These are phyloP conservation scores for Fusarium buharicum DNA, from an alignment of 2,329 filamentous ascomycete species.

Conservation along the genomic window DNA sequence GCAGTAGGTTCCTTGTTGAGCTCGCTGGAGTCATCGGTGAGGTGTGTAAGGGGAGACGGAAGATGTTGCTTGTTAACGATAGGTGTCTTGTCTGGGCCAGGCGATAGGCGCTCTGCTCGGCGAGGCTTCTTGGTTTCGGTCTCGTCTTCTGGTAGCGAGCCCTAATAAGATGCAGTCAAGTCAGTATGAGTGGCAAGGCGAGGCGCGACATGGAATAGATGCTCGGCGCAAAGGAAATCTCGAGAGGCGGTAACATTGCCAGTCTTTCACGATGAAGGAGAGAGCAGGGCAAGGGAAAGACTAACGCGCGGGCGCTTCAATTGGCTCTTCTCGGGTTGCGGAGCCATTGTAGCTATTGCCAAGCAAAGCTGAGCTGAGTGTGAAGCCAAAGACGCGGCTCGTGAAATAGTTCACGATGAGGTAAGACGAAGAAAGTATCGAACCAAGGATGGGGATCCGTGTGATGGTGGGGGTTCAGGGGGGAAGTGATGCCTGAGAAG, in stretches of 20 bases:
- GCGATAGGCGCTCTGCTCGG: conserved; percentile 76
- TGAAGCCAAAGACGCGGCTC: conserved; percentile 32
- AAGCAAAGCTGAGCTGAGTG: conserved; percentile 24
- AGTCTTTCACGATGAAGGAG: conserved; percentile 5
- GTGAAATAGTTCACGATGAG: conserved; percentile 31
- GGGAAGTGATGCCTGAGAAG: conserved; percentile 40
- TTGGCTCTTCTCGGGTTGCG: conserved; percentile 78
- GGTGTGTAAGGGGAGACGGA: conserved; percentile 82
- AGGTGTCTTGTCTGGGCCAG: conserved; percentile 67
- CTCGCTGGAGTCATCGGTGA: conserved; percentile 67
- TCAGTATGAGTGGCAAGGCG: conserved; percentile 36
- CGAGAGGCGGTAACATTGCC: neutral
- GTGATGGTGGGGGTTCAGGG: conserved; percentile 22
- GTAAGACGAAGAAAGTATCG: conserved; percentile 10
- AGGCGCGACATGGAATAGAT: conserved; percentile 22
- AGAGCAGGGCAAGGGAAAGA: conserved; percentile 41
- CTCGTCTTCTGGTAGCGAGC: conserved; percentile 70
- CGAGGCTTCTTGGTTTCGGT: conserved; percentile 85
- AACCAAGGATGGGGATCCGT: conserved; percentile 8
- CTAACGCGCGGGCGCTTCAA: conserved; percentile 83
- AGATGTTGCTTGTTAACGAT: conserved; percentile 73
- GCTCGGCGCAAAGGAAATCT: conserved; percentile 16
- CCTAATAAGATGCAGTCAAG: conserved; percentile 57
- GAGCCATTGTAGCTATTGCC: conserved; percentile 60
- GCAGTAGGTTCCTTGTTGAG: conserved; percentile 74